Percentiles rank a stretch among this genome's conserved stretches.
These are phyloP conservation scores for Ophiobolus disseminans DNA, from an alignment of 2,329 filamentous ascomycete species.

Conservation along the genomic window DNA sequence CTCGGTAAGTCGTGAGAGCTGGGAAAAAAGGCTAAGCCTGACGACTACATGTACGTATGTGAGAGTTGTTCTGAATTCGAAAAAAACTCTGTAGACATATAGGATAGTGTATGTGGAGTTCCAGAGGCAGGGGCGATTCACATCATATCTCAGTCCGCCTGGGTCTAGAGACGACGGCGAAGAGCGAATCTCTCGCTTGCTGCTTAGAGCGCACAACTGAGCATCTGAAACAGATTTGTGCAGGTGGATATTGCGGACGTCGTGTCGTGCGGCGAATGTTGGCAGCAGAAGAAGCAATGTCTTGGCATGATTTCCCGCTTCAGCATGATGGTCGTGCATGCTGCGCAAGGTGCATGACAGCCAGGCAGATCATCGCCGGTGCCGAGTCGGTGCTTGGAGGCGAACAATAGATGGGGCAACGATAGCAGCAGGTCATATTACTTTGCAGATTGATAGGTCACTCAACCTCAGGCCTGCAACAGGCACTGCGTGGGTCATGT, in stretches of 20 bases:
- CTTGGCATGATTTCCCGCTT: slow-evolving; percentile 27
- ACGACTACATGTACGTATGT: no score
- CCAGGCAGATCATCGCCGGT: slow-evolving; percentile 3
- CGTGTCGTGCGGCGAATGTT: slow-evolving; percentile 8
- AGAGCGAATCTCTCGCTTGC: slow-evolving; percentile 11
- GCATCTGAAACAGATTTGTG: slow-evolving; percentile 17
- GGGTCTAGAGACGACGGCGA: slow-evolving; percentile 15
- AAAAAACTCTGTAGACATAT: no score
- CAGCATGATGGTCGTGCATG: background rate
- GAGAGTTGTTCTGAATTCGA: no score
- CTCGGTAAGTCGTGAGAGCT: no score
- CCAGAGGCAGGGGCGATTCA: background rate
- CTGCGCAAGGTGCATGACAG: background rate
- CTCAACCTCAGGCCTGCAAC: slow-evolving; percentile 20
- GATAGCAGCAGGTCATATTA: slow-evolving; percentile 19
- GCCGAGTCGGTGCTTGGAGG: background rate
- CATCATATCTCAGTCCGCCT: slow-evolving; percentile 11
- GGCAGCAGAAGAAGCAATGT: slow-evolving; percentile 8
- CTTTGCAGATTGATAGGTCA: slow-evolving; percentile 22
- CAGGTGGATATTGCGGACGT: slow-evolving; percentile 8
- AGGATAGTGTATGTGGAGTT: no score
- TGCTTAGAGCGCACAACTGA: slow-evolving; percentile 11
- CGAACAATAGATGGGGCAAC: slow-evolving; percentile 19
- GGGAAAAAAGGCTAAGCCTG: no score
- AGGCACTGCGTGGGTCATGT: slow-evolving; percentile 21